These are phyloP conservation scores for Cercophora newfieldiana DNA, from an alignment of 495 filamentous ascomycete species.

Conservation along the genomic window DNA sequence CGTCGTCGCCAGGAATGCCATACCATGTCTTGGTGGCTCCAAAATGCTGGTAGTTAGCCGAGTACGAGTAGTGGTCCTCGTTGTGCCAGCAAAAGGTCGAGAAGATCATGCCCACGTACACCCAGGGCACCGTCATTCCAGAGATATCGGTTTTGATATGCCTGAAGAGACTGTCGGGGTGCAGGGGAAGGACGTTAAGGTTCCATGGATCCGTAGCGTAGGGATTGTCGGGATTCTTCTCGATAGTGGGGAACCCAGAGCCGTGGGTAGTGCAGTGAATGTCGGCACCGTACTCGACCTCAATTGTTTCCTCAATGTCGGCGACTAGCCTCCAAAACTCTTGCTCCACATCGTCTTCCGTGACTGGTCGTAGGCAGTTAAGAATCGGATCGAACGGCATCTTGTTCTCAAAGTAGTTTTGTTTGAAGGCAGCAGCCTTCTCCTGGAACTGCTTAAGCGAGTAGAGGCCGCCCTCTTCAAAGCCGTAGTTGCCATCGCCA, in stretches of 20 bases:
- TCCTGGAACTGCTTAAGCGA: constrained; percentile 96
- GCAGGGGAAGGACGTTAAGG: constrained; percentile 86
- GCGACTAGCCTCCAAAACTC: constrained; percentile 97
- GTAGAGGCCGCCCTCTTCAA: constrained; percentile 95
- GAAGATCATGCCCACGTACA: constrained; percentile 99
- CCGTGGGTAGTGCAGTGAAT: constrained; percentile 98
- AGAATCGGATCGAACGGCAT: constrained; percentile 86
- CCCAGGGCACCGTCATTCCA: constrained; percentile 99
- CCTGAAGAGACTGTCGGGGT: constrained; percentile 89
- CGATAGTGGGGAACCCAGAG: constrained; percentile 94
- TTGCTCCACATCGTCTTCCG: constrained; percentile 92
- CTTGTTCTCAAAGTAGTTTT: constrained; percentile 85
- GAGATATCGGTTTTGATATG: constrained; percentile 98
- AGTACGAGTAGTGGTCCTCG: constrained; percentile 97
- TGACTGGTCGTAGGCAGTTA: constrained; percentile 74
- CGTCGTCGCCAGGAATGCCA: constrained; percentile 91
- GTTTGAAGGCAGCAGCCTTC: constrained; percentile 91
- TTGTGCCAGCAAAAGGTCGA: constrained; percentile 99
- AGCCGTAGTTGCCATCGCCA: constrained; percentile 94
- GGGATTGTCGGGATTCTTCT: constrained; percentile 81
- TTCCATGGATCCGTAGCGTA: constrained; percentile 95
- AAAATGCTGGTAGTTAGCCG: constrained; percentile 98
- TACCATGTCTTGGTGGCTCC: constrained; percentile 99
- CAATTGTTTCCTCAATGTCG: constrained; percentile 89
- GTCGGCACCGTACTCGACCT: constrained; percentile 97